Evolutionary conservation across 2,329 filamentous ascomycete species (phyloP), one percentile per base, ranked within the genome.

Genomic region (Ceratocystiopsis brevicomis): DNA sequence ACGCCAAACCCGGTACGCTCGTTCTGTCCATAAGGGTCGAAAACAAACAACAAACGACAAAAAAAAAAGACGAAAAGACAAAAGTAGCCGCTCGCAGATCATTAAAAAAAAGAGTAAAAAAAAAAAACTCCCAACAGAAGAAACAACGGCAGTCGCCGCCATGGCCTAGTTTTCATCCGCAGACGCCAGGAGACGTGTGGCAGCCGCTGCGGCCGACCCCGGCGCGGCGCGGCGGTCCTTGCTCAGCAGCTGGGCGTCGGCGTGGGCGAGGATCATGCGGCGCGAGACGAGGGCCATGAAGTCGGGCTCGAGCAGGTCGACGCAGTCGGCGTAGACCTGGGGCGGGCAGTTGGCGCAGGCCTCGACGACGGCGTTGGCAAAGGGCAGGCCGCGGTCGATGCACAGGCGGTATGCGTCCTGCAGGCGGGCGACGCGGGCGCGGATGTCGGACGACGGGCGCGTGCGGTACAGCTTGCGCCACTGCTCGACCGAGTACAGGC

Each of bases 251-350:
- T 14, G 15, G 13, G 10, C 35, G 43, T 51, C 47, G 8, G 48
- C 45, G 15, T 50, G 43, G n/a, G 43, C 44, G 41, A 49, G 41
- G 16, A 52, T 49, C 47, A 52, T 51, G n/a, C 45, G 43, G 30
- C 41, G 37, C 4, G 50, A 52, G 14, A 52, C 49, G 17, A 40
- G 41, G 17, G 44, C 41, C 50, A 52, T 53, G 33, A 53, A 54
- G 15, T 48, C 51, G 2, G 39, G 34, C 8, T 53, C 47, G 14
- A 54, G 44, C 15, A 51, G 39, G 6, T 44, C 39, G 3, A 49
- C 44, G 16, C 47, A 42, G 4, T 47, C 47, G 4, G 44, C 45
- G 19, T 53, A 52, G 4, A 53, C 47, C 39, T 50, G 51, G 5
- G 48, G 33, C 6, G 52, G 52, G 33, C 50, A 52, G 30, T 52